A percentile compares a stretch with the other conserved stretches of the same genome.
These are phyloP conservation scores for Aspergillus calidoustus DNA, from an alignment of 2,329 filamentous ascomycete species.

Conservation along the genomic window DNA sequence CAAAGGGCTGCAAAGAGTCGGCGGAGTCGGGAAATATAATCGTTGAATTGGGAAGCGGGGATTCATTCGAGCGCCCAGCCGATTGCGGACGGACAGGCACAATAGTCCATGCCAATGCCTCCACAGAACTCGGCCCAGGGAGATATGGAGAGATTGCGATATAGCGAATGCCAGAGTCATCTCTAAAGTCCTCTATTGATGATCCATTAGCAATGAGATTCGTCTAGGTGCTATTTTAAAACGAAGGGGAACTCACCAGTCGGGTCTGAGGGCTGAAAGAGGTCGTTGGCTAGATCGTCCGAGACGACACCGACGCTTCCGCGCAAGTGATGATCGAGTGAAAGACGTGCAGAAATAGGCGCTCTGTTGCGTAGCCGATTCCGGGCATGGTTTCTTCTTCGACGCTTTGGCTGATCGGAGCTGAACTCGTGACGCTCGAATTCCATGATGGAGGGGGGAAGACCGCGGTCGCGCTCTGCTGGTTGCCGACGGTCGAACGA, in stretches of 20 bases:
- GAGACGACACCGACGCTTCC: slow-evolving; percentile 86
- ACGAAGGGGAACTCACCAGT: slow-evolving; percentile 50
- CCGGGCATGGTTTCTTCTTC: slow-evolving; percentile 52
- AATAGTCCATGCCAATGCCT: slow-evolving; percentile 79
- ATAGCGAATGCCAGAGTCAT: slow-evolving; percentile 43
- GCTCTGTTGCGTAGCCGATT: slow-evolving; percentile 64
- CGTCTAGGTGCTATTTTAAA: background rate
- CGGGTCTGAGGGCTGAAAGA: slow-evolving; percentile 66
- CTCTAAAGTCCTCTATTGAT: slow-evolving; percentile 24
- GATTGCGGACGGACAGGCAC: slow-evolving; percentile 69
- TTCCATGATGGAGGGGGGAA: slow-evolving; percentile 44
- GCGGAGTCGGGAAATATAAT: slow-evolving; percentile 74
- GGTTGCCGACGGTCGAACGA: slow-evolving; percentile 29
- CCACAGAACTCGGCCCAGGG: slow-evolving; percentile 47
- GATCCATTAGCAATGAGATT: background rate
- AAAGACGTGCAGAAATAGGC: slow-evolving; percentile 76
- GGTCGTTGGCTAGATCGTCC: slow-evolving; percentile 79
- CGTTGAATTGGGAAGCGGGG: slow-evolving; percentile 73
- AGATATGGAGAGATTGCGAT: slow-evolving; percentile 54
- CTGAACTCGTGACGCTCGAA: slow-evolving; percentile 44
- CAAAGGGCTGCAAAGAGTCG: slow-evolving; percentile 79
- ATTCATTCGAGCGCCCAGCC: slow-evolving; percentile 55
- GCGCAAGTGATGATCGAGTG: slow-evolving; percentile 83
- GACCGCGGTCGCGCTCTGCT: slow-evolving; percentile 13
- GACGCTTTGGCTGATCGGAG: slow-evolving; percentile 55